Percentiles rank a stretch among this genome's conserved stretches.
phyloP scores from a whole-genome alignment of 768 basidiomycete species.

The Strobilomyces confusus region DNA sequence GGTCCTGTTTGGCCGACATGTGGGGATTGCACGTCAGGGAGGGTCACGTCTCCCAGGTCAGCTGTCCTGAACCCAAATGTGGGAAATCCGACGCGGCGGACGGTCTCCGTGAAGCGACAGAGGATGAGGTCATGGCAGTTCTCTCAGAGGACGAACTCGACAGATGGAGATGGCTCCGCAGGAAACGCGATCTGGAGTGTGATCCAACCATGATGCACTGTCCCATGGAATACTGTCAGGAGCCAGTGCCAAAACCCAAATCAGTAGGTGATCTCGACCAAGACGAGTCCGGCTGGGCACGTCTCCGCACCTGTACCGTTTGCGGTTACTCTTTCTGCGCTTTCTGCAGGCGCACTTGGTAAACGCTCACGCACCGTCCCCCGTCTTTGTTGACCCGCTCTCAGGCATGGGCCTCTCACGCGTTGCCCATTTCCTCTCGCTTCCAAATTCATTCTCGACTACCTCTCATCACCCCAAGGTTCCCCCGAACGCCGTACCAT shows the following conservation, averaged over 20 bases:
- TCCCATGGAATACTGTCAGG: conserved; percentile 77
- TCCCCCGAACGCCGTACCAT: conserved; percentile 47
- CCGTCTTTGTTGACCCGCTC: conserved; percentile 3
- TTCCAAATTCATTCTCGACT: conserved; percentile 63
- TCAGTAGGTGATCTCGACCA: conserved; percentile 32
- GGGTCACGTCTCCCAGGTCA: conserved; percentile 70
- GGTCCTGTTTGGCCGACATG: conserved; percentile 72
- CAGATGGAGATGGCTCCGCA: conserved; percentile 76
- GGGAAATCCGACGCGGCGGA: conserved; percentile 44
- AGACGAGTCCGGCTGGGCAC: conserved; percentile 65
- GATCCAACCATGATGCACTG: conserved; percentile 81
- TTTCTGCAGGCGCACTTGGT: conserved; percentile 82
- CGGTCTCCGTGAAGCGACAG: conserved; percentile 46
- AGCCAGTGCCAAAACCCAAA: conserved; percentile 61
- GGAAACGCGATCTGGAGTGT: conserved; percentile 68
- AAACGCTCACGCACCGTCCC: conserved; percentile 11
- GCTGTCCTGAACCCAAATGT: conserved; percentile 79
- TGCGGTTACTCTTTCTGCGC: conserved; percentile 82
- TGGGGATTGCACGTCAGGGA: conserved; percentile 81
- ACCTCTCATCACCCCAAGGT: conserved; percentile 53
- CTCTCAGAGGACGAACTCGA: conserved; percentile 59
- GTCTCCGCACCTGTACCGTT: conserved; percentile 63
- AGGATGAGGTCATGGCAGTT: conserved; percentile 70
- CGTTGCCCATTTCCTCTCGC: conserved; percentile 65
- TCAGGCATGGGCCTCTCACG: conserved; percentile 79